A percentile compares a stretch with the other conserved stretches of the same genome.
Evolutionary conservation across 768 basidiomycete genomes (phyloP).

Genomic region (Tubosaeta brunneosetosa): DNA sequence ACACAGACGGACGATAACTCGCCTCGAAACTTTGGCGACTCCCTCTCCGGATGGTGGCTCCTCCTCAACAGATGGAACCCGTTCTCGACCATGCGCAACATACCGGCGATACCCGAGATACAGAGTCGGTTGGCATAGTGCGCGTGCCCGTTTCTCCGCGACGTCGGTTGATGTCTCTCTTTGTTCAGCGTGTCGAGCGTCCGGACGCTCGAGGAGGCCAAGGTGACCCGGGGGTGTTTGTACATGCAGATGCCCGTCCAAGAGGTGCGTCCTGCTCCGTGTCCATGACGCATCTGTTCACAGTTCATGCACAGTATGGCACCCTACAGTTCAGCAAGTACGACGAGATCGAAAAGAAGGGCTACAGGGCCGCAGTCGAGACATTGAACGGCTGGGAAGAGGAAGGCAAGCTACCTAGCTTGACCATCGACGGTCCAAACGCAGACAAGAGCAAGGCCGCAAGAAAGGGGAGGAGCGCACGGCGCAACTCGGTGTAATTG

Average conservation of each 20-base stretch:
- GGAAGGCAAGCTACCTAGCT: slow-evolving; percentile 78
- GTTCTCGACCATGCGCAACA: slow-evolving; percentile 67
- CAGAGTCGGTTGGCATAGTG: slow-evolving; percentile 97
- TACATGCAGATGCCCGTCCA: slow-evolving; percentile 97
- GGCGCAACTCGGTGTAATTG: slow-evolving; percentile 63
- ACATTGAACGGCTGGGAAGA: slow-evolving; percentile 75
- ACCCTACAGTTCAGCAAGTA: slow-evolving; percentile 89
- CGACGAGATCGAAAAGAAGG: slow-evolving; percentile 81
- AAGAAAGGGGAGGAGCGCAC: slow-evolving; percentile 70
- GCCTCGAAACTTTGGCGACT: slow-evolving; percentile 91
- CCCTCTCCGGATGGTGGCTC: slow-evolving; percentile 95
- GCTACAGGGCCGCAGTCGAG: slow-evolving; percentile 67
- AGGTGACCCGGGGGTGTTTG: slow-evolving; percentile 78
- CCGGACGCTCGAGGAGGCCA: slow-evolving; percentile 93
- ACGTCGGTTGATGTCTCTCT: background rate
- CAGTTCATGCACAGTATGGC: slow-evolving; percentile 55
- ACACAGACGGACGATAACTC: slow-evolving; percentile 85
- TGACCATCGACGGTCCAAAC: slow-evolving; percentile 56
- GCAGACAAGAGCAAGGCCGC: slow-evolving; percentile 37
- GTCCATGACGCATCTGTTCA: background rate
- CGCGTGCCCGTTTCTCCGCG: slow-evolving; percentile 8
- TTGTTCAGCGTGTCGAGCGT: slow-evolving; percentile 83
- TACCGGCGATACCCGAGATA: slow-evolving; percentile 90
- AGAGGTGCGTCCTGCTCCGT: slow-evolving; percentile 47
- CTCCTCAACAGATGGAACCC: slow-evolving; percentile 92